These are phyloP conservation scores for Penicillium sp. DNA, from an alignment of 2,329 filamentous ascomycete genomes.

Conservation along the genomic window DNA sequence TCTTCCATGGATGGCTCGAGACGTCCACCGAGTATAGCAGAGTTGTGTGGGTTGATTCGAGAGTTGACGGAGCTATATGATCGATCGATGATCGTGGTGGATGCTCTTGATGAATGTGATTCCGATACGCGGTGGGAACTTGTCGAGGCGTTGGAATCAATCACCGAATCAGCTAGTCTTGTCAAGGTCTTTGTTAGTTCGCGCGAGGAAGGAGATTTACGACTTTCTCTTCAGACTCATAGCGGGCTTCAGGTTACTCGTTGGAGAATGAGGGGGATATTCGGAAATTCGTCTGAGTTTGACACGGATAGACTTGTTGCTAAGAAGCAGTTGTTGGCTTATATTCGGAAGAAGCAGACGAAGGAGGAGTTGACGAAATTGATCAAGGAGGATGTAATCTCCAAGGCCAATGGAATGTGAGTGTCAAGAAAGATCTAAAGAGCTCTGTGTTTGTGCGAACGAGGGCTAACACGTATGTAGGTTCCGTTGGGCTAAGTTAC, in stretches of 20 bases:
- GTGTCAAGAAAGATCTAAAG: not conserved
- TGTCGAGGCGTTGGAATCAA: not conserved
- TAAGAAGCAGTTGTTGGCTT: conserved; percentile 6
- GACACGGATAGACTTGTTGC: conserved; percentile 4
- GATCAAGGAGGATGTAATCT: conserved; percentile 8
- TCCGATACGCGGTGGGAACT: not conserved
- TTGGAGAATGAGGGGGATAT: conserved; percentile 11
- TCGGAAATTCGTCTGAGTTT: conserved; percentile 7
- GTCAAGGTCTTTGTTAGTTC: conserved; percentile 7
- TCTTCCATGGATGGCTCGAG: not conserved
- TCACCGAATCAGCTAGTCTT: conserved; percentile 1
- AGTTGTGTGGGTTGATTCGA: not conserved
- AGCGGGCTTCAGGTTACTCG: conserved; percentile 8
- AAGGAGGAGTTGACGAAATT: conserved; percentile 7
- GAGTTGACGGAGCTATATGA: not conserved
- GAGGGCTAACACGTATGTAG: not conserved
- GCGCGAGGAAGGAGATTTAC: conserved; percentile 4
- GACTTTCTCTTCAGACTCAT: conserved; percentile 3
- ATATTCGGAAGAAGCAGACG: conserved; percentile 6
- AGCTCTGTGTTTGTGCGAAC: not conserved
- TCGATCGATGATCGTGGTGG: not conserved
- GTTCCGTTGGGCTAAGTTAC: conserved; percentile 11
- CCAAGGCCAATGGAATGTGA: not conserved
- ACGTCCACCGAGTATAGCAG: not conserved
- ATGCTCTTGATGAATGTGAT: not conserved